A percentile compares a stretch with the other conserved stretches of the same genome.
Conservation (phyloP, 2,329 filamentous ascomycete species). For the Stachybotrys chlorohalonatus region DNA sequence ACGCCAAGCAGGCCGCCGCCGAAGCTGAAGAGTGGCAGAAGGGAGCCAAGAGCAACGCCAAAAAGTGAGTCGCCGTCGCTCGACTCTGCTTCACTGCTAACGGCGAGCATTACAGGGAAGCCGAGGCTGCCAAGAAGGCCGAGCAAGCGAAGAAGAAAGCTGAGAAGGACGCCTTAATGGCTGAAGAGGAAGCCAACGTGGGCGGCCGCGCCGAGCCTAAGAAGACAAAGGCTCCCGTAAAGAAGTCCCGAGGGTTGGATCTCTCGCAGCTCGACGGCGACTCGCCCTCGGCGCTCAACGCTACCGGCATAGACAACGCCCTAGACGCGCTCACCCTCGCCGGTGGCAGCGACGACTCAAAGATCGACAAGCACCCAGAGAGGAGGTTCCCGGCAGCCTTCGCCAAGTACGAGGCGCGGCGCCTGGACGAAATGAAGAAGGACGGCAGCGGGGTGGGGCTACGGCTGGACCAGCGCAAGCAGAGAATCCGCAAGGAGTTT, state of each 20-base stretch:
- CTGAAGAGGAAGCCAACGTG: conserved; percentile 67
- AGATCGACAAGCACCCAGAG: conserved; percentile 85
- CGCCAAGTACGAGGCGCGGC: conserved; percentile 69
- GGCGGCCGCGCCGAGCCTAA: conserved; percentile 53
- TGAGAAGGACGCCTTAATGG: conserved; percentile 74
- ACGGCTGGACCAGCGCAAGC: conserved; percentile 74
- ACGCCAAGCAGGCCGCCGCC: conserved; percentile 53
- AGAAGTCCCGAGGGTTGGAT: conserved; percentile 65
- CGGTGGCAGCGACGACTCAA: conserved; percentile 43
- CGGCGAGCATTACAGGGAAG: conserved; percentile 18
- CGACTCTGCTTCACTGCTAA: background rate
- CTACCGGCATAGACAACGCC: conserved; percentile 85
- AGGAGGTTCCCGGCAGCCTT: conserved; percentile 80
- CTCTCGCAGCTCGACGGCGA: conserved; percentile 64
- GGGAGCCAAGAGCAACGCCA: conserved; percentile 74
- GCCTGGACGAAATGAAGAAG: conserved; percentile 75
- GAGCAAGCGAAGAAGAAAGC: conserved; percentile 89
- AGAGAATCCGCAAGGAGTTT: conserved; percentile 83
- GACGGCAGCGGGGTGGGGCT: conserved; percentile 67
- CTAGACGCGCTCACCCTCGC: conserved; percentile 74
- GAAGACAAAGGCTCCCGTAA: conserved; percentile 57
- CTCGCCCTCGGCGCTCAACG: conserved; percentile 58
- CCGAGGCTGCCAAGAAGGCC: conserved; percentile 56
- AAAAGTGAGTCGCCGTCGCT: conserved; percentile 58
- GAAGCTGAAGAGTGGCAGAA: conserved; percentile 77